Evolutionary conservation across 2,329 filamentous ascomycete genomes (phyloP).

Genomic region (Colletotrichum lini): DNA sequence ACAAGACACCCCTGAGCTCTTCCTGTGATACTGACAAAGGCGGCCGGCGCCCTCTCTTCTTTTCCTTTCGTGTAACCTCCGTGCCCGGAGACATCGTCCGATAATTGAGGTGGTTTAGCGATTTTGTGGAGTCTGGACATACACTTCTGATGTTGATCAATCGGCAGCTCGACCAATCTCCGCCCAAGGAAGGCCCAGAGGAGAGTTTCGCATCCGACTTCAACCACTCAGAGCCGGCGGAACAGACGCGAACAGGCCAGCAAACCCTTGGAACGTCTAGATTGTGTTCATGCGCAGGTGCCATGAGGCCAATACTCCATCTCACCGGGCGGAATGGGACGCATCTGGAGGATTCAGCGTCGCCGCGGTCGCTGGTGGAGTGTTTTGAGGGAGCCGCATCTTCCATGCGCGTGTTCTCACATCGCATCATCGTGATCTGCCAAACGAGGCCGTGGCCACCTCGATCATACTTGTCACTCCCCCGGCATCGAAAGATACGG

Average conservation of each 20-base stretch:
- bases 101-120: constrained; percentile 28
- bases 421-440: constrained; percentile 22
- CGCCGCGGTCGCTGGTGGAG: constrained; percentile 21
- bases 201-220: constrained; percentile 30
- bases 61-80: constrained; percentile 22
- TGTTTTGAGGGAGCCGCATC: constrained; percentile 36
- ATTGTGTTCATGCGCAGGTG: constrained; percentile 33
- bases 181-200: constrained; percentile 14
- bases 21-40: not conserved
- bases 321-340: constrained; percentile 7
- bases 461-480: not conserved
- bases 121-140: constrained; percentile 30
- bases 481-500: not conserved
- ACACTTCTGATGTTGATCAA: constrained; percentile 39
- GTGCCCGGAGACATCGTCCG: constrained; percentile 33
- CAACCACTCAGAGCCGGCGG: constrained; percentile 15
- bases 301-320: constrained; percentile 6
- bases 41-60: constrained; percentile 12
- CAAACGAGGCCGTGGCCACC: not conserved
- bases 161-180: constrained; percentile 19
- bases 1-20: not conserved
- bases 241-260: constrained; percentile 24
- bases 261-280: constrained; percentile 26
- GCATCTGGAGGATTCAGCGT: constrained; percentile 27
- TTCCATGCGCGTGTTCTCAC: constrained; percentile 9